Evolutionary conservation across 2,329 filamentous ascomycete species (phyloP).

Genomic region (Alternaria novae-zelandiae): DNA sequence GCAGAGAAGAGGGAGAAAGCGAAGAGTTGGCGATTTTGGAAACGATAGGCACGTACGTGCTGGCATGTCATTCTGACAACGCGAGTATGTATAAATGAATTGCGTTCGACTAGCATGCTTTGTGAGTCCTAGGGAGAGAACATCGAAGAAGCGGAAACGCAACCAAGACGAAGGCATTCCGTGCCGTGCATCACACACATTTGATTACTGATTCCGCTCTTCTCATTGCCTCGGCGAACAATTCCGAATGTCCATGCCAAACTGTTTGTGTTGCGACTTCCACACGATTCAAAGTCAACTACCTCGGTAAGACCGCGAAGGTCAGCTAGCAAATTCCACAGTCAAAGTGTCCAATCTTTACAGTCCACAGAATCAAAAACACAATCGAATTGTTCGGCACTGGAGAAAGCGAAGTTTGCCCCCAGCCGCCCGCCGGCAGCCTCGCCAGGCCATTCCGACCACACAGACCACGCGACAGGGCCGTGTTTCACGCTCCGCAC

Average conservation of each 20-base stretch:
- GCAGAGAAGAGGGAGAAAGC: conserved; percentile 8
- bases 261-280: background rate
- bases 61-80: background rate
- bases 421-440: background rate
- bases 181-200: background rate
- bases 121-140: background rate
- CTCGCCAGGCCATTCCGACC: background rate
- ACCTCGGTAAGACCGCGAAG: background rate
- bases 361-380: background rate
- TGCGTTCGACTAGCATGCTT: background rate
- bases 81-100: background rate
- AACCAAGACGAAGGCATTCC: background rate
- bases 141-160: background rate
- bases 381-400: background rate
- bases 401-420: background rate
- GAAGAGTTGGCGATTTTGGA: conserved; percentile 23
- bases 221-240: background rate
- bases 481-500: conserved; percentile 23
- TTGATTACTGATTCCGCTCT: background rate
- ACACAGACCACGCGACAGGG: background rate
- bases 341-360: background rate
- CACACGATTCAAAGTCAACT: background rate
- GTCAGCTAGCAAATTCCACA: background rate
- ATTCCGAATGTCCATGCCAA: background rate
- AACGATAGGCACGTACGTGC: background rate